Evolutionary conservation across 1,139 yeast genomes (phyloP).

Genomic region (Scheffersomyces illinoinensis): DNA sequence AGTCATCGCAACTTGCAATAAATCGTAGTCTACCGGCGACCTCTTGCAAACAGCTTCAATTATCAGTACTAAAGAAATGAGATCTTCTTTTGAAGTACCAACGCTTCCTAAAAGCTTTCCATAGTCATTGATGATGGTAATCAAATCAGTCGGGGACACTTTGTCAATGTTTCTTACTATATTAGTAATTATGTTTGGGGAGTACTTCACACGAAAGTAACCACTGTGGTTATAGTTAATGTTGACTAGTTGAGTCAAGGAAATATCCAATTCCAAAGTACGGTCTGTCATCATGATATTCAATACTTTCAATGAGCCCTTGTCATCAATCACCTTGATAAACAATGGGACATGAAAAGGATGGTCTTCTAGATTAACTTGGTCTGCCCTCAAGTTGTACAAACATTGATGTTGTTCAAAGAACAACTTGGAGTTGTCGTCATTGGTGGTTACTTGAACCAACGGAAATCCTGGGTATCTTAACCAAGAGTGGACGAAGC

Average conservation of each 20-base stretch:
- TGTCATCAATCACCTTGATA: constrained; percentile 31
- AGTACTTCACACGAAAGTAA: constrained; percentile 38
- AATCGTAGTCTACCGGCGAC: constrained; percentile 24
- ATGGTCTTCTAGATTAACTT: constrained; percentile 39
- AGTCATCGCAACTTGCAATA: constrained; percentile 31
- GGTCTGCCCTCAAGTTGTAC: constrained; percentile 22
- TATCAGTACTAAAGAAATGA: constrained; percentile 29
- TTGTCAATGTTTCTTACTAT: constrained; percentile 16
- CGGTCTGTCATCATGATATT: constrained; percentile 52
- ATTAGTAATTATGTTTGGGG: constrained; percentile 19
- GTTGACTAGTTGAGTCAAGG: constrained; percentile 19
- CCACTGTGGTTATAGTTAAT: constrained; percentile 52
- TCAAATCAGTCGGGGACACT: constrained; percentile 29
- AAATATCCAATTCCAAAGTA: constrained; percentile 34
- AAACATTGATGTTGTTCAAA: constrained; percentile 57
- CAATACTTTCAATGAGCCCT: constrained; percentile 29
- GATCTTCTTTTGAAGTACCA: constrained; percentile 19
- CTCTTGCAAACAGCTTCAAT: constrained; percentile 23
- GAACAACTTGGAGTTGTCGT: constrained; percentile 24
- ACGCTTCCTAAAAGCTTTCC: constrained; percentile 31
- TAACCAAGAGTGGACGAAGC: constrained; percentile 59
- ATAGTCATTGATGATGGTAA: constrained; percentile 38
- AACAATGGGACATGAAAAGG: constrained; percentile 57
- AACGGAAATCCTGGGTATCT: constrained; percentile 61
- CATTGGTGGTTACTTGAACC: constrained; percentile 35